Evolutionary conservation across 2,329 filamentous ascomycete genomes (phyloP), one percentile per base, ranked within the genome.

Genomic region (Stromatinia cepivora): DNA sequence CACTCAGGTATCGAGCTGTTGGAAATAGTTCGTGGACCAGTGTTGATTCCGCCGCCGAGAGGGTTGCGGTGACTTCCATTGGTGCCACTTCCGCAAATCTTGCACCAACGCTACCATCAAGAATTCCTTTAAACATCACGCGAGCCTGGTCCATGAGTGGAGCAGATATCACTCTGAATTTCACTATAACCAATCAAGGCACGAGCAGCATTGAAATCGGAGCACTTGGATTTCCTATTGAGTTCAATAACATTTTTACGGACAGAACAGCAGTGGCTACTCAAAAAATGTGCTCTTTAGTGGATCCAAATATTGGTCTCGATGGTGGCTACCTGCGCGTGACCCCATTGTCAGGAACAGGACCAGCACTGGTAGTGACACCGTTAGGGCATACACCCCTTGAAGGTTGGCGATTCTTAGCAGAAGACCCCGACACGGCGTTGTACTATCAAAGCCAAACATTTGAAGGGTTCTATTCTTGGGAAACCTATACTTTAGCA

Each of bases 231-330:
- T 83, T 89, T 64, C 86, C 86, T 0, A 81, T 85, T 28, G 85
- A 87, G 75, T 87, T 88, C 79, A 88, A 88, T 78, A 88, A 84
- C 76, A 87, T 89, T 72, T 88, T 88, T 74, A 86, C 82, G 17
- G 80, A 80, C 57, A 81, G 85, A 11, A 76, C 78, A 1, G 81
- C 85, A 0, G 78, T 78, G 3, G 82, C 86, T 9, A 86, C 83
- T 9, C 82, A 84, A 66, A 76, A 79, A 0, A 80, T 81, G 36
- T 88, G 87, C 74, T 85, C 84, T 0, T 80, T 88, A 4, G 81
- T 84, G 0, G 87, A 89, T 69, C 86, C 87, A 0, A 88, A 87
- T 67, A 83, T 88, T n/a, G 87, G 86, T 2, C 80, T 88, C 70
- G 80, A 88, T 65, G 86, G 85, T 0, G 87, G 87, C 0, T 85